A percentile compares a stretch with the other conserved stretches of the same genome.
These are phyloP conservation scores for Fusarium sp. DNA, from an alignment of 2,329 filamentous ascomycete genomes.

Conservation along the genomic window DNA sequence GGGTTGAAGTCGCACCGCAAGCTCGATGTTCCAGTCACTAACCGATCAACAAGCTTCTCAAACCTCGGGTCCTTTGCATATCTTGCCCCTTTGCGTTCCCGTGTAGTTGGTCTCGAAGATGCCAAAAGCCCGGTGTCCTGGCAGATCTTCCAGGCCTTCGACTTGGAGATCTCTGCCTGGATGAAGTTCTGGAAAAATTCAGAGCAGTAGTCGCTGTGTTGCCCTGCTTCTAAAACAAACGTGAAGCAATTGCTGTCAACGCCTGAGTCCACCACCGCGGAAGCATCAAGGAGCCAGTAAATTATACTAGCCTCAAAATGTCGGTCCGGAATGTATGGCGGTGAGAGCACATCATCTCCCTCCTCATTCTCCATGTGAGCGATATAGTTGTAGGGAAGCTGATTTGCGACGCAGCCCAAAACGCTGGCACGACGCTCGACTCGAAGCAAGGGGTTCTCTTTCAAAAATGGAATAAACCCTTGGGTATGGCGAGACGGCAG, in stretches of 20 bases:
- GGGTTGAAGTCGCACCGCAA: not conserved
- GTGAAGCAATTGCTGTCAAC: not conserved
- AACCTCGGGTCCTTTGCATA: not conserved
- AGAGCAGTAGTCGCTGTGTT: not conserved
- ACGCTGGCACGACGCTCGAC: slow-evolving; percentile 15
- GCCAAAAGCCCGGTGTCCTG: not conserved
- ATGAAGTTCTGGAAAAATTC: not conserved
- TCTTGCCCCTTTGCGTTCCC: not conserved
- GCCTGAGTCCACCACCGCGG: not conserved
- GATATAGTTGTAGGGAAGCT: accelerated
- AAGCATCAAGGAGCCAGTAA: slow-evolving; percentile 4
- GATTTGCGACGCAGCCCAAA: accelerated
- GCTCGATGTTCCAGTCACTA: not conserved
- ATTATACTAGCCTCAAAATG: accelerated
- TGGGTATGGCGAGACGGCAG: not conserved
- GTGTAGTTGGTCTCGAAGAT: accelerated
- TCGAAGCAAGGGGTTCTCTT: slow-evolving; percentile 10
- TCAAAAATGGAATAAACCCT: not conserved
- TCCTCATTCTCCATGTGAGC: too few relatives aligned
- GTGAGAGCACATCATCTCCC: accelerated
- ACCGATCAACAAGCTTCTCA: not conserved
- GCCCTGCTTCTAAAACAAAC: not conserved
- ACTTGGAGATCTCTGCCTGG: not conserved
- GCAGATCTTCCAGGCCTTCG: not conserved
- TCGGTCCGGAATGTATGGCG: not conserved